Evolutionary conservation across 768 basidiomycete species (phyloP), one percentile per base, ranked within the genome.

Genomic region (Russula sp.): DNA sequence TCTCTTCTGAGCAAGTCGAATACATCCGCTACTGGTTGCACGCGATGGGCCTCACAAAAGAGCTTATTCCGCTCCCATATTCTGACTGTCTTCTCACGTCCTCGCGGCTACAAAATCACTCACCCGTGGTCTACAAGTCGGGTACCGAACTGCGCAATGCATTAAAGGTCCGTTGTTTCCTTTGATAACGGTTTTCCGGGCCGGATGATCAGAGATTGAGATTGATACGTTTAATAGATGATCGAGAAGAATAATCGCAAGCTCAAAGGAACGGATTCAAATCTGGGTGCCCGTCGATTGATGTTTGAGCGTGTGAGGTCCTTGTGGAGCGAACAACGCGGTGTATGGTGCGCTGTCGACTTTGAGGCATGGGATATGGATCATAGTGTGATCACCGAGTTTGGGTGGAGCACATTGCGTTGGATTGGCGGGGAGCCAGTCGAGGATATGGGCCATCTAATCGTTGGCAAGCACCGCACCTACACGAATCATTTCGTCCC

Each of bases 321-420:
- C 3, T 77, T 84, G 58, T 92, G 87, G 85, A 74, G 76, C 0
- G 80, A 80, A 63, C 84, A 85, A 71, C 79, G 73, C 28, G 91
- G 89, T 48, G 81, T 83, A 5, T 93, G 90, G 88, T 83, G 83
- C 71, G 84, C 90, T 18, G 74, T 93, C 57, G 92, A 94, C 72
- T 87, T 94, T 66, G 92, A 94, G 74, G 83, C 81, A 20, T 94
- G 90, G 90, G 92, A 94, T 71, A 74, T 74, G 48, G 89, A 91
- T 49, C 88, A 91, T 70, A 81, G 76, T 1, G 66, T 86, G 24
- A 78, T 93, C 66, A 92, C 89, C 28, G 93, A 95, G 72, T 88
- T 91, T 69, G 93, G 93, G n/a, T 93, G 84, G 81, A 84, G 84
- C 69, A 71, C 77, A 10, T 69, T 86, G 34, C 77, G 75, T 10